Conservation (phyloP, 306 rosid genomes). For the Oemleria cerasiformis region DNA sequence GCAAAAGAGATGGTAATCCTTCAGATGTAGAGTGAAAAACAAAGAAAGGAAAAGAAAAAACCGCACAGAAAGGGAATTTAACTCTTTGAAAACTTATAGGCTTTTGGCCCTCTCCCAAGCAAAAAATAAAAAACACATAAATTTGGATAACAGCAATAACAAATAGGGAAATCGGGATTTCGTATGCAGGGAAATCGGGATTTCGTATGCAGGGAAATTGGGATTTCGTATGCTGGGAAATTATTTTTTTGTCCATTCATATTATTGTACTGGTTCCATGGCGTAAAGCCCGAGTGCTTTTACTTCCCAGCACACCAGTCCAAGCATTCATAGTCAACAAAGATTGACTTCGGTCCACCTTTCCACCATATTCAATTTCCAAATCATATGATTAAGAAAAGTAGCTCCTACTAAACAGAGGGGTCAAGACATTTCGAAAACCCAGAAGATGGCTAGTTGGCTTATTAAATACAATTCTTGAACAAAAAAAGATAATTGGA, state of each 20-base stretch:
- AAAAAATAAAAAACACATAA: neutral
- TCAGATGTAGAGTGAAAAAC: slow-evolving; percentile 16
- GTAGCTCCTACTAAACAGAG: neutral
- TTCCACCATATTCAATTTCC: neutral
- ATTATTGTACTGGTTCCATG: neutral
- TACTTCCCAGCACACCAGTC: slow-evolving; percentile 9
- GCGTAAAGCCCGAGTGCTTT: neutral
- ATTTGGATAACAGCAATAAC: neutral
- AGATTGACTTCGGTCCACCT: neutral
- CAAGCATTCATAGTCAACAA: neutral
- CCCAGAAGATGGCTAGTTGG: neutral
- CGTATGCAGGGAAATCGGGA: neutral
- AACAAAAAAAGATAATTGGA: neutral
- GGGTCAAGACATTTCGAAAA: neutral
- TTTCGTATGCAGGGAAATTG: too few relatives aligned
- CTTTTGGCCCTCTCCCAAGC: neutral
- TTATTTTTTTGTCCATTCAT: neutral
- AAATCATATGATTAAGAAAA: neutral
- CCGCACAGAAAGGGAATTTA: neutral
- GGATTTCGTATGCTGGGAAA: too few relatives aligned
- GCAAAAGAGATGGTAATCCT: slow-evolving; percentile 27
- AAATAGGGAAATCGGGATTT: neutral
- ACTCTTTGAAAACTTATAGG: neutral
- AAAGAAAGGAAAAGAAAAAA: neutral
- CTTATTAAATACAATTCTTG: neutral